Conservation (phyloP, 495 filamentous ascomycete species). For the Penicillium pancosmium region DNA sequence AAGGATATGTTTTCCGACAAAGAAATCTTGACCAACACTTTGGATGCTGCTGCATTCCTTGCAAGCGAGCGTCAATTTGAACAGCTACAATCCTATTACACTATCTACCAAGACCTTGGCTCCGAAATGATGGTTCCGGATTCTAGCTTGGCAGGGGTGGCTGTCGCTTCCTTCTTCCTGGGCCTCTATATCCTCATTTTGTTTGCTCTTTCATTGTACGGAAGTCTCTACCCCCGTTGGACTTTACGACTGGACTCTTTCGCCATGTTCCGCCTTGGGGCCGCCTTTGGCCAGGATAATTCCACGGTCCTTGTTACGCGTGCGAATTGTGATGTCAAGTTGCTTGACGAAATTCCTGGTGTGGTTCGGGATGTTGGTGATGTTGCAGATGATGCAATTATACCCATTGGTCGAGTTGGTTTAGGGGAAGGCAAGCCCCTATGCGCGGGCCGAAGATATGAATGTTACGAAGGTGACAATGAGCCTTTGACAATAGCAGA, state of each 20-base stretch:
- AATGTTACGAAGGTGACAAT: slow-evolving; percentile 13
- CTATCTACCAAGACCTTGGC: slow-evolving; percentile 11
- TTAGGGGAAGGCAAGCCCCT: slow-evolving; percentile 13
- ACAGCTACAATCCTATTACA: not conserved
- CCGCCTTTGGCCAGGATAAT: slow-evolving; percentile 17
- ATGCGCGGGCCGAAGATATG: slow-evolving; percentile 1
- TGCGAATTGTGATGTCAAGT: slow-evolving; percentile 9
- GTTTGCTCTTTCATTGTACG: slow-evolving; percentile 26
- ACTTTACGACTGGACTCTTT: slow-evolving; percentile 31
- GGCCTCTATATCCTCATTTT: slow-evolving; percentile 12
- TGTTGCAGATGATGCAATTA: not conserved
- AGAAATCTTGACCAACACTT: not conserved
- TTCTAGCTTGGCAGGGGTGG: slow-evolving; percentile 2
- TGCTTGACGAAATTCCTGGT: slow-evolving; percentile 21
- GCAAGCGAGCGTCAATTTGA: not conserved
- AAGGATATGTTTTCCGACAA: not conserved
- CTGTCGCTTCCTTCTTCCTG: slow-evolving; percentile 5
- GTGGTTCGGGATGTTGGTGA: slow-evolving; percentile 21
- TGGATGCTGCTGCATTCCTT: not conserved
- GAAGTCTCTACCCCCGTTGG: slow-evolving; percentile 19
- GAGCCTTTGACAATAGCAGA: slow-evolving; percentile 3
- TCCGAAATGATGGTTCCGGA: slow-evolving; percentile 5
- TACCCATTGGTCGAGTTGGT: slow-evolving; percentile 7
- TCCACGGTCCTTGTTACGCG: slow-evolving; percentile 22
- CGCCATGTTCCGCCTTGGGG: slow-evolving; percentile 33